Evolutionary conservation across 805 yeast species (phyloP).

Genomic region (Blastobotrys mokoenaii): DNA sequence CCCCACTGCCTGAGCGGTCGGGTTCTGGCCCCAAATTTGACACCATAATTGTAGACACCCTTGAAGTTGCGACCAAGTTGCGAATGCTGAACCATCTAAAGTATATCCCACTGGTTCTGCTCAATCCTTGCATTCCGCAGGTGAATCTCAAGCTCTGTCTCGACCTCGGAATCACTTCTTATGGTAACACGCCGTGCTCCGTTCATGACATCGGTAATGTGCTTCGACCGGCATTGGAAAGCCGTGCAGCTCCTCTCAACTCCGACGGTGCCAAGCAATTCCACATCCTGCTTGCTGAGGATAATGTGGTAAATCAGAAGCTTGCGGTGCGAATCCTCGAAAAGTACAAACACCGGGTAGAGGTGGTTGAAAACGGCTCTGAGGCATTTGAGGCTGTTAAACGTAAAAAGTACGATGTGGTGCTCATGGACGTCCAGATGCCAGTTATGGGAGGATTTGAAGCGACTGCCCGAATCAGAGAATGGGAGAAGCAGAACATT

Average conservation of each 20-base stretch:
- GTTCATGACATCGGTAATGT: slow-evolving; percentile 75
- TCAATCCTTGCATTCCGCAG: slow-evolving; percentile 68
- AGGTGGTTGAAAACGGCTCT: slow-evolving; percentile 78
- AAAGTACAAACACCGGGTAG: slow-evolving; percentile 76
- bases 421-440: slow-evolving; percentile 92
- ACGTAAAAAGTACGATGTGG: slow-evolving; percentile 63
- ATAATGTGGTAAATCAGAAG: slow-evolving; percentile 79
- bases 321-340: slow-evolving; percentile 78
- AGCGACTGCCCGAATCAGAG: slow-evolving; percentile 78
- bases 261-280: slow-evolving; percentile 71
- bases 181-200: slow-evolving; percentile 84
- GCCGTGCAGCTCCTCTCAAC: slow-evolving; percentile 70
- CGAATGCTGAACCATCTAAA: slow-evolving; percentile 68
- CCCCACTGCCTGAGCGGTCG: slow-evolving; percentile 34
- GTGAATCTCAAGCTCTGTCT: slow-evolving; percentile 74
- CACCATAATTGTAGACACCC: slow-evolving; percentile 72
- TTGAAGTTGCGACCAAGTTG: slow-evolving; percentile 63
- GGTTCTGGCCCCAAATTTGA: slow-evolving; percentile 46
- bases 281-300: slow-evolving; percentile 75
- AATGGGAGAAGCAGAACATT: slow-evolving; percentile 76
- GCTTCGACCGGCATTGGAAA: slow-evolving; percentile 75
- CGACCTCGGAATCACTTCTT: slow-evolving; percentile 79
- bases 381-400: slow-evolving; percentile 74
- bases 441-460: slow-evolving; percentile 95
- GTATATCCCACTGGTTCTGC: slow-evolving; percentile 73